Evolutionary conservation across 306 rosid genomes (phyloP), one percentile per base, ranked within the genome.

Genomic region (Quercus glauca): DNA sequence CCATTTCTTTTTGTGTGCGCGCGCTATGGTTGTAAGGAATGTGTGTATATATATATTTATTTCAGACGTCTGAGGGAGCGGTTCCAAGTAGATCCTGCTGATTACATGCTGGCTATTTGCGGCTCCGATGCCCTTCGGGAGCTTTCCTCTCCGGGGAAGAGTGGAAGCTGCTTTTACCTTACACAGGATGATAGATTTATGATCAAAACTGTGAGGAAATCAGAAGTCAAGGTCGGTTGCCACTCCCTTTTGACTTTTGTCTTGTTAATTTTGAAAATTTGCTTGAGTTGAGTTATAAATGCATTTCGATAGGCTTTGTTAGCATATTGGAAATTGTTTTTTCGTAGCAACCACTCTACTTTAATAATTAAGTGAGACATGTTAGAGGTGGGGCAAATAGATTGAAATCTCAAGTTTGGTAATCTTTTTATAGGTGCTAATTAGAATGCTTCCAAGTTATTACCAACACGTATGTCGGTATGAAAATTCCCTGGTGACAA

Each of bases 101-200:
- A 96, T 86, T 96, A 96, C 83, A 93, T 93, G 99, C 84, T 93
- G 60, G 97, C 99, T 74, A 85, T 93, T 78, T 96, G 99, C 41
- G 97, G 99, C 58, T 81, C 91, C 78, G 97, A 89, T 73, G 93
- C 97, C 63, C 98, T 96, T 5, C 84, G 99, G 79, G 98, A 96
- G 87, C 97, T 96, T 72, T 93, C 97, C 15, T 96, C 99, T 33
- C 99, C 99, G 0, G 99, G 99, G 59, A 93, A 96, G 87, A 96
- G 99, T 67, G 98, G 99, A 77, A 91, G 99, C 78, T 82, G 79
- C 82, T 96, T 96, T 86, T 96, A 96, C 86, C 81, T 96, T 74
- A 96, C 99, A 6, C 98, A 96, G 69, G 99, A 96, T 51, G 98
- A 93, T 80, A 89, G 98, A 57, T 96, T 91, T 74, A 96, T 96